Conservation (phyloP, 2,329 filamentous ascomycete species). For the Pseudohalonectria lignicola region DNA sequence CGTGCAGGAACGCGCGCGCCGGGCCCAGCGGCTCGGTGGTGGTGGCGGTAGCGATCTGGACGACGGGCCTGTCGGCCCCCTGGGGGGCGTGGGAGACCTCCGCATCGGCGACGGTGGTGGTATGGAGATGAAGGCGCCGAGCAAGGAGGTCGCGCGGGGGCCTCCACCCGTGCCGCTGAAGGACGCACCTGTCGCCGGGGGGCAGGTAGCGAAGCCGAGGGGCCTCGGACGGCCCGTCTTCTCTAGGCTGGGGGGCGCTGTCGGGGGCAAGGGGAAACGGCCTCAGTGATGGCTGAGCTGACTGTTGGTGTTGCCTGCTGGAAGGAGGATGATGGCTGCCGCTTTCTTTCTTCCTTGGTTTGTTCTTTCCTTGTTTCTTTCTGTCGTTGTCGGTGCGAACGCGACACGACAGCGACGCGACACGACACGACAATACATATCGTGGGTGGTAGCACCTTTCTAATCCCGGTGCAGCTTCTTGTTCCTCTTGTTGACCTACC, state of each 20-base stretch:
- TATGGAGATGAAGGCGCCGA: constrained; percentile 24
- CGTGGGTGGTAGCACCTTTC: no score
- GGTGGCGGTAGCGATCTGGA: constrained; percentile 39
- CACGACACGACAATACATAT: no score
- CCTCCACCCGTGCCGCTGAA: constrained; percentile 33
- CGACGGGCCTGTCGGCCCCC: constrained; percentile 30
- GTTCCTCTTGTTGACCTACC: no score
- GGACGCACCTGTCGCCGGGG: constrained; percentile 34
- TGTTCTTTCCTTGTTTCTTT: no score
- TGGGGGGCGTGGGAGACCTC: constrained; percentile 15
- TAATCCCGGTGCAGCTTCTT: no score
- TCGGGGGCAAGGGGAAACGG: constrained; percentile 51
- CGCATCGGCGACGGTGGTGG: constrained; percentile 28
- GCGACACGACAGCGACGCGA: no score
- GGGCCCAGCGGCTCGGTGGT: constrained; percentile 50
- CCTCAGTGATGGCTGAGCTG: constrained; percentile 25
- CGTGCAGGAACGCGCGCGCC: constrained; percentile 77
- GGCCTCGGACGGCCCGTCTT: constrained; percentile 54
- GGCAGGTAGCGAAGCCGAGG: constrained; percentile 45
- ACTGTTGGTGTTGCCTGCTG: no score
- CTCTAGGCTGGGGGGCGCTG: constrained; percentile 60
- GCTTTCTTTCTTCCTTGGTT: neutral
- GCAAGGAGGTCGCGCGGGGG: constrained; percentile 25
- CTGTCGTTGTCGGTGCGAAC: no score
- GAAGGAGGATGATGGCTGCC: no score